These are phyloP conservation scores for Linum trigynum DNA, from an alignment of 345 rosid species.

Conservation along the genomic window DNA sequence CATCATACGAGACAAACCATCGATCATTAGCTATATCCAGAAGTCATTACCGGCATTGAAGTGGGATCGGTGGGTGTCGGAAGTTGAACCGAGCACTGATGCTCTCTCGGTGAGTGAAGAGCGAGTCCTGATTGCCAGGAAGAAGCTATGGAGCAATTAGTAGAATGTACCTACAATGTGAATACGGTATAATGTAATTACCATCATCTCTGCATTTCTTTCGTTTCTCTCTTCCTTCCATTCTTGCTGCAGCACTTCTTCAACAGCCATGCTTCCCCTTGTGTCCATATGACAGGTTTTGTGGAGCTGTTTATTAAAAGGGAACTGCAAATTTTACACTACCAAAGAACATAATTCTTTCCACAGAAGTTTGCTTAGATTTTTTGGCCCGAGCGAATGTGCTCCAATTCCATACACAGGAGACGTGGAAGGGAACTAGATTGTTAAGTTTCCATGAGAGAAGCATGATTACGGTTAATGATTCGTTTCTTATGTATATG, in stretches of 20 bases:
- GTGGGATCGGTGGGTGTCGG: constrained; percentile 84
- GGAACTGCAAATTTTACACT: no score
- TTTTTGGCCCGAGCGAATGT: no score
- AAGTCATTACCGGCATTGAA: constrained; percentile 49
- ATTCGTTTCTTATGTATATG: no score
- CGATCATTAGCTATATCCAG: constrained; percentile 41
- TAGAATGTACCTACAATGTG: not conserved
- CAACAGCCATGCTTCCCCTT: not conserved
- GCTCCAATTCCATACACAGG: no score
- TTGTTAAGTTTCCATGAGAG: no score
- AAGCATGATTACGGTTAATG: no score
- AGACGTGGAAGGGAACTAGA: no score
- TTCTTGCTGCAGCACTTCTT: not conserved
- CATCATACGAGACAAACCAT: constrained; percentile 71
- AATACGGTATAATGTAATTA: not conserved
- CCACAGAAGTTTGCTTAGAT: no score
- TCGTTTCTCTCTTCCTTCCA: not conserved
- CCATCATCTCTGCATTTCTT: no score
- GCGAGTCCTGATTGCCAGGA: constrained; percentile 66
- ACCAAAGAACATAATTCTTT: no score
- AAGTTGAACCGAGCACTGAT: constrained; percentile 64
- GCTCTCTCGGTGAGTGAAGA: constrained; percentile 54
- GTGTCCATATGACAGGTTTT: no score
- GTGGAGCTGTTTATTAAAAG: no score
- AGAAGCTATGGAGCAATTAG: constrained; percentile 45